Evolutionary conservation across 345 rosid genomes (phyloP).

Genomic region (Arabidopsis arenosa): DNA sequence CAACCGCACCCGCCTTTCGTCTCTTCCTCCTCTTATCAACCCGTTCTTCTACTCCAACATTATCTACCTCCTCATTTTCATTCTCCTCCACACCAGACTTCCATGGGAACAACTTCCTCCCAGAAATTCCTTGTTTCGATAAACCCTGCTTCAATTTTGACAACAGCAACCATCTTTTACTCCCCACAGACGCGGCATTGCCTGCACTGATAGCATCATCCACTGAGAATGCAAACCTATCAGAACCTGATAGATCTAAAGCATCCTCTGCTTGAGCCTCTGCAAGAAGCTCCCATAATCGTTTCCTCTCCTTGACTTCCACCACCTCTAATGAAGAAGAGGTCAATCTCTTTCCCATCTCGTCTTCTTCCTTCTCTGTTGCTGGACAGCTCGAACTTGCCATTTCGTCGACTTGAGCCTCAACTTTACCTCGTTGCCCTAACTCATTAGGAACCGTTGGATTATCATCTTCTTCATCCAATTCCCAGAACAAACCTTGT

Average conservation of each 20-base stretch:
- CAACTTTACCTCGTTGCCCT: conserved; percentile 40
- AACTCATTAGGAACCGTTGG: conserved; percentile 24
- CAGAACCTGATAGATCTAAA: conserved; percentile 94
- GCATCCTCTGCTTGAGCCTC: conserved; percentile 89
- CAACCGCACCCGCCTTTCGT: conserved; percentile 81
- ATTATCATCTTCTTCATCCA: conserved; percentile 50
- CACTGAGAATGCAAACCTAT: conserved; percentile 87
- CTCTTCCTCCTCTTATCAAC: conserved; percentile 58
- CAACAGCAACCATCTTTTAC: conserved; percentile 80
- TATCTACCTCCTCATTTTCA: conserved; percentile 57
- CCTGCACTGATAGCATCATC: conserved; percentile 79
- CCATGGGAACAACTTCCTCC: conserved; percentile 79
- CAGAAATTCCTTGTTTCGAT: conserved; percentile 58
- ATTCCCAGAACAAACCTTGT: conserved; percentile 92
- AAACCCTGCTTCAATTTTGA: conserved; percentile 88
- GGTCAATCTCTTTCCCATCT: conserved; percentile 56
- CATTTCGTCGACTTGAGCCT: conserved; percentile 33
- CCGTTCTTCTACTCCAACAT: conserved; percentile 60
- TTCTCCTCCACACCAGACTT: conserved; percentile 74
- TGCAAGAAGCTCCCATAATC: conserved; percentile 83
- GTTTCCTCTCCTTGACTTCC: conserved; percentile 55
- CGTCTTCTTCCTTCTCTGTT: conserved; percentile 40
- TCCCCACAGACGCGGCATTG: conserved; percentile 67
- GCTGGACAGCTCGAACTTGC: conserved; percentile 42
- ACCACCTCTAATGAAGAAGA: conserved; percentile 67